These are phyloP conservation scores for Fusarium irregulare DNA, from an alignment of 2,329 filamentous ascomycete genomes.

Conservation along the genomic window DNA sequence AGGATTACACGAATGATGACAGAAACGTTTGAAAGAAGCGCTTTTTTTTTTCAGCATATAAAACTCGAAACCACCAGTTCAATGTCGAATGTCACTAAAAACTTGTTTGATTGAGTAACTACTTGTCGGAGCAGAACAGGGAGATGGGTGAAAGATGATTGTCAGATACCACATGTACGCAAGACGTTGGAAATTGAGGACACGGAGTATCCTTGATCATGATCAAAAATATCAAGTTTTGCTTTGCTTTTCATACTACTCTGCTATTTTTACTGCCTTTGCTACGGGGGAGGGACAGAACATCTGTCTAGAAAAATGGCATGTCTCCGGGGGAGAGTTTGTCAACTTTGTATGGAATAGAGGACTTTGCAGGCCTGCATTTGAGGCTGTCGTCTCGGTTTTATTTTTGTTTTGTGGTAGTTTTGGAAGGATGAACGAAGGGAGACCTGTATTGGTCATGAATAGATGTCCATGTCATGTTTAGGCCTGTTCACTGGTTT, in stretches of 20 bases:
- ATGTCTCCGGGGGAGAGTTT: not conserved
- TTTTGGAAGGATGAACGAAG: constrained; percentile 8
- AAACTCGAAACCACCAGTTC: constrained; percentile 33
- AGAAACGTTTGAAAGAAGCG: constrained; percentile 36
- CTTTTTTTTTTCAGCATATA: constrained; percentile 37
- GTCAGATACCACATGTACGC: constrained; percentile 47
- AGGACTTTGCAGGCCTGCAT: not conserved
- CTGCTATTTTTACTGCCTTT: constrained; percentile 19
- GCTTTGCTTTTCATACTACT: constrained; percentile 9
- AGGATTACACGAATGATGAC: constrained; percentile 32
- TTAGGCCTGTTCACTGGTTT: not conserved
- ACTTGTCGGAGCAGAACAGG: constrained; percentile 19
- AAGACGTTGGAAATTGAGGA: constrained; percentile 7
- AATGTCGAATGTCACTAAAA: constrained; percentile 32
- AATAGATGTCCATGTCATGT: not conserved
- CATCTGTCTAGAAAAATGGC: constrained; percentile 9
- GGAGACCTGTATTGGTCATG: not conserved
- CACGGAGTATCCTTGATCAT: not conserved
- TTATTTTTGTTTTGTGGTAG: constrained; percentile 2
- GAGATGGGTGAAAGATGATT: constrained; percentile 32
- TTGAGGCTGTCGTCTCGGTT: constrained; percentile 9
- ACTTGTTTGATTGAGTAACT: constrained; percentile 37
- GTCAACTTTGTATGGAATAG: not conserved
- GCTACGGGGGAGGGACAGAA: not conserved
- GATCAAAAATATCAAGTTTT: constrained; percentile 11